These are phyloP conservation scores for Oryza brachyantha DNA, from an alignment of 176 grass and related monocot genomes.

Conservation along the genomic window DNA sequence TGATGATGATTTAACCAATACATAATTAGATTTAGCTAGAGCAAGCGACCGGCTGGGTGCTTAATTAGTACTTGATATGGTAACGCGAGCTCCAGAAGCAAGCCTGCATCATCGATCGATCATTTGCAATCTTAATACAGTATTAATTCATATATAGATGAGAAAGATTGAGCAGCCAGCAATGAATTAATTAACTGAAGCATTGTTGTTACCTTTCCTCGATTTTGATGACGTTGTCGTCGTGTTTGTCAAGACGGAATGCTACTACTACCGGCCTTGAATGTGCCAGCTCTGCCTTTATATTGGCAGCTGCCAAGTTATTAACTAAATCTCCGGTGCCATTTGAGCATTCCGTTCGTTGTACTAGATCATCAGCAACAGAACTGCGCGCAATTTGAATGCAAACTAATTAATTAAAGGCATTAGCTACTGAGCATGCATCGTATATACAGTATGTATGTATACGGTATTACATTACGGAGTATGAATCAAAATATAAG, in stretches of 20 bases:
- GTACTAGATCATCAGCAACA: not conserved
- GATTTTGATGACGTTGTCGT: slow-evolving; percentile 60
- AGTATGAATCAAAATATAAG: no score
- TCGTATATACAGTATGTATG: no score
- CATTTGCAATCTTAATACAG: not conserved
- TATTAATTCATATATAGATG: no score
- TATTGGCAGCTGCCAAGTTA: not conserved
- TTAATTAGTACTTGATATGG: slow-evolving; percentile 42
- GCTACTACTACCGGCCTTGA: slow-evolving; percentile 22
- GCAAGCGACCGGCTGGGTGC: not conserved
- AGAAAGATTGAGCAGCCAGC: not conserved
- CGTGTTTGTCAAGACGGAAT: slow-evolving; percentile 50
- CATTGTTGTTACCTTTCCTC: slow-evolving; percentile 52
- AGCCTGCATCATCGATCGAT: slow-evolving; percentile 51
- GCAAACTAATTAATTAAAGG: no score
- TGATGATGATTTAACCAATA: not conserved
- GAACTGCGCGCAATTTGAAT: not conserved
- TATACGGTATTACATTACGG: no score
- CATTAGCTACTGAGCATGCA: no score
- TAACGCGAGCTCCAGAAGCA: slow-evolving; percentile 74
- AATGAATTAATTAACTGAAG: no score
- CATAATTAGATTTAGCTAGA: not conserved
- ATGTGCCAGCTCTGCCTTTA: not conserved
- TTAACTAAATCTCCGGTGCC: not conserved
- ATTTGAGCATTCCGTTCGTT: not conserved